Conservation (phyloP, 441 rosid genomes). For the Geranium incanum region DNA sequence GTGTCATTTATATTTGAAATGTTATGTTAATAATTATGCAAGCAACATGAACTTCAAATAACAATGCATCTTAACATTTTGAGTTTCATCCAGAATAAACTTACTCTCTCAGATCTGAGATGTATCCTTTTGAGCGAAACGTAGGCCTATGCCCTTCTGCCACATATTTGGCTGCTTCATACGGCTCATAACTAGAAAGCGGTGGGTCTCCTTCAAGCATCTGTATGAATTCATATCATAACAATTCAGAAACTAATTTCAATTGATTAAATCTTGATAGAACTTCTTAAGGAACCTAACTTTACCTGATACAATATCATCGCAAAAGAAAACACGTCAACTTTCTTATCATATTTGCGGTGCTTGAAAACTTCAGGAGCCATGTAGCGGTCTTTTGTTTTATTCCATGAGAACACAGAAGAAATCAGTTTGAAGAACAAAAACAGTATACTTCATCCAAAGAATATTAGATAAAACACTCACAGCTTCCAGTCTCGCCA, state of each 20-base stretch:
- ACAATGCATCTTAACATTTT: neutral
- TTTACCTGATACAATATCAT: slow-evolving; percentile 93
- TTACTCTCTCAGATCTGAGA: slow-evolving; percentile 76
- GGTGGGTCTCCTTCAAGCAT: slow-evolving; percentile 99
- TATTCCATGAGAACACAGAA: slow-evolving; percentile 11
- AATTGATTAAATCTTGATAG: slow-evolving; percentile 14
- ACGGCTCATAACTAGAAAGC: slow-evolving; percentile 66
- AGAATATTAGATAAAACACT: slow-evolving; percentile 34
- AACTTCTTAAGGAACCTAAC: slow-evolving; percentile 13
- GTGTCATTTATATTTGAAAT: too few relatives aligned
- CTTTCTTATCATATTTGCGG: slow-evolving; percentile 95
- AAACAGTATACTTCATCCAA: slow-evolving; percentile 15
- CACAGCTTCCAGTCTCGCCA: slow-evolving; percentile 98
- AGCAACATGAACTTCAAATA: too few relatives aligned
- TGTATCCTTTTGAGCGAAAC: slow-evolving; percentile 68
- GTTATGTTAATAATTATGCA: too few relatives aligned
- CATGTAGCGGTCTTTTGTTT: slow-evolving; percentile 85
- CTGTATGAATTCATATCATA: slow-evolving; percentile 33
- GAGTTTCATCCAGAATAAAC: slow-evolving; percentile 19
- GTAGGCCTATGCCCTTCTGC: slow-evolving; percentile 85
- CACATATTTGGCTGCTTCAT: slow-evolving; percentile 90
- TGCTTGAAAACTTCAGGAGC: slow-evolving; percentile 99
- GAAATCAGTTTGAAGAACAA: slow-evolving; percentile 12
- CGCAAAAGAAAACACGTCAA: slow-evolving; percentile 94
- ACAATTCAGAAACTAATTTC: slow-evolving; percentile 23